phyloP scores from a whole-genome alignment of 164 flowering plant genomes.

The Stephania japonica region DNA sequence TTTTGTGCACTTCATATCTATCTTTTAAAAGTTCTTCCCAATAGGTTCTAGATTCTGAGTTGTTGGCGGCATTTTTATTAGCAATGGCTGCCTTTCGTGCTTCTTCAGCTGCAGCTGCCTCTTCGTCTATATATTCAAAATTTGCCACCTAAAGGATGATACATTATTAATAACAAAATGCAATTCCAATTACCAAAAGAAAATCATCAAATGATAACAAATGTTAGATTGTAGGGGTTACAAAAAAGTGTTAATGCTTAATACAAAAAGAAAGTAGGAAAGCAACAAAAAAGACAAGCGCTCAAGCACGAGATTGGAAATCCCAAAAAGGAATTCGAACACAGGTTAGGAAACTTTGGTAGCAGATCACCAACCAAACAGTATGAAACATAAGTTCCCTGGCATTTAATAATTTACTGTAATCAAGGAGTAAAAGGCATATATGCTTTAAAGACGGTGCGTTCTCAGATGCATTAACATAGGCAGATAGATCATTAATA shows the following conservation, averaged over 20 bases:
- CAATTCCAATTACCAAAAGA: neutral
- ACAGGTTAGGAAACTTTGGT: neutral
- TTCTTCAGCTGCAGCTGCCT: constrained; percentile 54
- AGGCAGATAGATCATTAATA: neutral
- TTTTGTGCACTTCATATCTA: constrained; percentile 69
- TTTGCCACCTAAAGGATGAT: constrained; percentile 70
- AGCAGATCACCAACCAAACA: neutral
- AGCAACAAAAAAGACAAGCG: neutral
- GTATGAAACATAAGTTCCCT: neutral
- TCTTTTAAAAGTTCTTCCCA: constrained; percentile 93
- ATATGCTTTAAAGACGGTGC: neutral
- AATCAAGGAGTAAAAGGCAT: neutral
- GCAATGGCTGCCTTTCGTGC: constrained; percentile 36
- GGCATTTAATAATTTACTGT: neutral
- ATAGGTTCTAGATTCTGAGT: constrained; percentile 59
- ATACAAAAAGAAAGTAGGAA: neutral
- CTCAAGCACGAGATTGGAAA: neutral
- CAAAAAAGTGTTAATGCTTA: neutral
- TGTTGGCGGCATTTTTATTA: constrained; percentile 32
- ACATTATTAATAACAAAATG: neutral
- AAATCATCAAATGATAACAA: neutral
- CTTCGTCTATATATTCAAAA: constrained; percentile 90
- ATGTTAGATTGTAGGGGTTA: neutral
- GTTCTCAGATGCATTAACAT: neutral
- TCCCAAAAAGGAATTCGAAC: neutral